Evolutionary conservation across 2,329 filamentous ascomycete species (phyloP).

Genomic region (Byssoonygena ceratinophila): DNA sequence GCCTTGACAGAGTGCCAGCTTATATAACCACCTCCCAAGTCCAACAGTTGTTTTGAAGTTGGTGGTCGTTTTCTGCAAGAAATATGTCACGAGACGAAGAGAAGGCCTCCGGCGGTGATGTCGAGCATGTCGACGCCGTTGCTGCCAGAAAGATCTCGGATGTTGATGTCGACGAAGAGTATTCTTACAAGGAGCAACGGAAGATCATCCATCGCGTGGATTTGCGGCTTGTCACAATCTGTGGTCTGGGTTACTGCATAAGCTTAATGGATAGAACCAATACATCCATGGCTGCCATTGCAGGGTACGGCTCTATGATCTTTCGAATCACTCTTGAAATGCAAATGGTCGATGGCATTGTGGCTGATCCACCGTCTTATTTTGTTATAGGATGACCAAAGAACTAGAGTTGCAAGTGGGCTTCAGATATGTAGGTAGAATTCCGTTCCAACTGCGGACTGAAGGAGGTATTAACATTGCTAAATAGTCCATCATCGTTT

Average conservation of each 20-base stretch:
- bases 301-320: constrained; percentile 38
- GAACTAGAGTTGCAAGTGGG: constrained; percentile 23
- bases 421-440: constrained; percentile 19
- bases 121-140: constrained; percentile 13
- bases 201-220: constrained; percentile 62
- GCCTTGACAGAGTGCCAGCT: background rate
- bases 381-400: constrained; percentile 17
- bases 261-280: constrained; percentile 73
- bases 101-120: constrained; percentile 7
- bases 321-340: background rate
- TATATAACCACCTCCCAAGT: background rate
- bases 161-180: constrained; percentile 24
- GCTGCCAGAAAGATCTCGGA: constrained; percentile 2
- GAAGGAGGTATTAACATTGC: background rate
- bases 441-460: background rate
- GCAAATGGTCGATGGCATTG: no score
- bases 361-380: background rate
- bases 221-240: constrained; percentile 50
- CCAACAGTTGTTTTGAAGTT: background rate
- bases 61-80: background rate
- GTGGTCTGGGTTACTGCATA: constrained; percentile 60
- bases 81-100: constrained; percentile 15
- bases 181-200: constrained; percentile 52
- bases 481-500: constrained; percentile 49
- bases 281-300: constrained; percentile 60